Percentiles rank a stretch among this genome's conserved stretches.
Evolutionary conservation across 352 stramenopile genomes (phyloP).

Genomic region (Phytophthora crassamura): DNA sequence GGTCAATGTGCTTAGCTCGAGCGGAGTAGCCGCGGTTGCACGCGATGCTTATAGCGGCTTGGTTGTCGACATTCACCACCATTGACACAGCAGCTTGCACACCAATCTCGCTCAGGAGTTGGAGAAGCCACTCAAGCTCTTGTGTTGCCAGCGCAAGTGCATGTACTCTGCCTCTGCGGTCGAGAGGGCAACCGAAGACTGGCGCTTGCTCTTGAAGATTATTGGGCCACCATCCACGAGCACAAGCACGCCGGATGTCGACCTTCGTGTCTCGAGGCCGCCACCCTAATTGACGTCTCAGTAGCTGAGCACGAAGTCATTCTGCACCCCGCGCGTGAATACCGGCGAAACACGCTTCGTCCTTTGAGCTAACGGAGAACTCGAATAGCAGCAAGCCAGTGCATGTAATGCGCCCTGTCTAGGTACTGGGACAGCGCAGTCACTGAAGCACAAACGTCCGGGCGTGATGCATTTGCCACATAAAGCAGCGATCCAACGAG

Average conservation of each 20-base stretch:
- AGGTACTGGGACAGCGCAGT: conserved; percentile 24
- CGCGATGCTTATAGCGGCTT: conserved; percentile 6
- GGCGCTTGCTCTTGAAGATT: conserved; percentile 33
- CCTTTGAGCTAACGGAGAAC: conserved; percentile 30
- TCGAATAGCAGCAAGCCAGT: conserved; percentile 24
- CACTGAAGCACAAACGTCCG: conserved; percentile 14
- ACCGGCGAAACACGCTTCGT: neutral
- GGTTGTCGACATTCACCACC: neutral
- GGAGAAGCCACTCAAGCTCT: conserved; percentile 27
- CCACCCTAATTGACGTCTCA: conserved; percentile 32
- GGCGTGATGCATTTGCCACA: conserved; percentile 20
- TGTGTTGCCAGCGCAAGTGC: conserved; percentile 15
- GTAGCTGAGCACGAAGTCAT: conserved; percentile 3
- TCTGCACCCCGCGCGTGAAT: conserved; percentile 9
- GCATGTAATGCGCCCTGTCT: conserved; percentile 12
- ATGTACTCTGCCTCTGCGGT: conserved; percentile 36
- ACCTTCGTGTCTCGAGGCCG: conserved; percentile 12
- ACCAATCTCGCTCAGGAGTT: conserved; percentile 15
- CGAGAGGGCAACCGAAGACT: conserved; percentile 18
- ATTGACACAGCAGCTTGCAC: neutral
- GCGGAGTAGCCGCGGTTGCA: neutral
- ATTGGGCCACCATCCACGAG: conserved; percentile 9
- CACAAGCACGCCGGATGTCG: conserved; percentile 31
- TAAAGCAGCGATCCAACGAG: conserved; percentile 23
- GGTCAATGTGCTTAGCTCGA: conserved; percentile 5